A percentile compares a stretch with the other conserved stretches of the same genome.
Conservation (phyloP, 2,329 filamentous ascomycete genomes). For the Fusarium sp. region DNA sequence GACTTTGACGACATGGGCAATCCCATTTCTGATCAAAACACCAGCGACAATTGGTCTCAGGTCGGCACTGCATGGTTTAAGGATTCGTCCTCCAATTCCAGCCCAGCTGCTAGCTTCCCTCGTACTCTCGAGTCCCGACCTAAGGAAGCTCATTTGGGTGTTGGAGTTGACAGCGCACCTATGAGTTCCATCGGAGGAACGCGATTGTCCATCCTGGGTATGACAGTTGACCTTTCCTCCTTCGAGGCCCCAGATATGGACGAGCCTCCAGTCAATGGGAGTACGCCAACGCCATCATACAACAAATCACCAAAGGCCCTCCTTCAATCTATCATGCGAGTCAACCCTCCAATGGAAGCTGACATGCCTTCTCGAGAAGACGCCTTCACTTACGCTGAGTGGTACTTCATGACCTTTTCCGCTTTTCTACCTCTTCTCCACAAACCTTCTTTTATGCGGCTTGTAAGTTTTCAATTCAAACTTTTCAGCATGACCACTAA, state of each 20-base stretch:
- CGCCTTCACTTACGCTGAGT: conserved; percentile 77
- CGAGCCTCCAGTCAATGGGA: conserved; percentile 60
- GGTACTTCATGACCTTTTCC: conserved; percentile 80
- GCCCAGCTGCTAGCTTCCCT: conserved; percentile 49
- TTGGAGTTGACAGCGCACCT: conserved; percentile 71
- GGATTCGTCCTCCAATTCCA: conserved; percentile 44
- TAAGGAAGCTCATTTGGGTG: conserved; percentile 76
- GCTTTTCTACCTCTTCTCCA: conserved; percentile 83
- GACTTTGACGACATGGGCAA: conserved; percentile 48
- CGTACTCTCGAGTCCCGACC: conserved; percentile 58
- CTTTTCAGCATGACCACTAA: conserved; percentile 11
- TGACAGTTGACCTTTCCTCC: conserved; percentile 81
- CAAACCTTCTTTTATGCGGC: conserved; percentile 76
- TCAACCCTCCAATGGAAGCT: conserved; percentile 68
- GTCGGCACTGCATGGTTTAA: conserved; percentile 55
- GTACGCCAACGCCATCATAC: conserved; percentile 63
- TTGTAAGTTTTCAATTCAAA: conserved; percentile 63
- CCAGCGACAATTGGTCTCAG: conserved; percentile 52
- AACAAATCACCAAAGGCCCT: conserved; percentile 81
- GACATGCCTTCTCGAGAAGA: conserved; percentile 74
- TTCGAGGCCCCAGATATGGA: conserved; percentile 77
- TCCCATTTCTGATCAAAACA: conserved; percentile 39
- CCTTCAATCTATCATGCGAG: conserved; percentile 72
- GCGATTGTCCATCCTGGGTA: conserved; percentile 81
- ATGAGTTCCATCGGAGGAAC: conserved; percentile 82